Evolutionary conservation across 2,329 filamentous ascomycete genomes (phyloP).

Genomic region (Colletotrichum theobromicola): DNA sequence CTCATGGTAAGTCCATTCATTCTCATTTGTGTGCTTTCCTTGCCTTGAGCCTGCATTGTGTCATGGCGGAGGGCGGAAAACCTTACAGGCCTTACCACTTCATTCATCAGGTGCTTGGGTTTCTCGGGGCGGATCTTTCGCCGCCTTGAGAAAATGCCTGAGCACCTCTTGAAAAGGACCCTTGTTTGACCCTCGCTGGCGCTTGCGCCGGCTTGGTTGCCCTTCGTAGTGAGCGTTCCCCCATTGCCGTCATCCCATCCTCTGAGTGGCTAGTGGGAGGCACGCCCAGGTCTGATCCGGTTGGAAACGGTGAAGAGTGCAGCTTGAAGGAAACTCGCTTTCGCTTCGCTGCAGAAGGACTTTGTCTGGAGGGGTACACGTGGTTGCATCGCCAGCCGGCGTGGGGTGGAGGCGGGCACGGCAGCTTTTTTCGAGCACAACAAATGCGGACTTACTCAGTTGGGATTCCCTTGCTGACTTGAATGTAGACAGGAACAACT

Average conservation of each 20-base stretch:
- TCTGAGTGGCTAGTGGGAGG: too few relatives aligned
- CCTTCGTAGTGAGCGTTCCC: background rate
- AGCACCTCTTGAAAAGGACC: background rate
- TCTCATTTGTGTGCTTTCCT: background rate
- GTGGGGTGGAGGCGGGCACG: background rate
- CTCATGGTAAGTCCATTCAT: background rate
- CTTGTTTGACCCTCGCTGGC: background rate
- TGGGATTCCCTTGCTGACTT: background rate
- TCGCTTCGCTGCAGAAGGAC: background rate
- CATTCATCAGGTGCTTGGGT: background rate
- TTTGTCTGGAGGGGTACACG: background rate
- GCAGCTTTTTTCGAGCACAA: background rate
- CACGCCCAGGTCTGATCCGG: background rate
- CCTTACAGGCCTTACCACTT: background rate
- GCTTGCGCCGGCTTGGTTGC: background rate
- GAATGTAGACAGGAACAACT: background rate
- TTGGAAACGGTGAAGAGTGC: background rate
- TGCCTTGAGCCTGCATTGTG: background rate
- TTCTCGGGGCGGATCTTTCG: background rate
- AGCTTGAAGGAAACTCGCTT: background rate
- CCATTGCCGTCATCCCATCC: background rate
- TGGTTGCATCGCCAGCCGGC: background rate
- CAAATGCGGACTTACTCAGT: background rate
- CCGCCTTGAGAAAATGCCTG: rapidly evolving
- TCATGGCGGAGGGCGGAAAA: background rate